These are phyloP conservation scores for Neurospora terricola DNA, from an alignment of 495 filamentous ascomycete genomes.

Conservation along the genomic window DNA sequence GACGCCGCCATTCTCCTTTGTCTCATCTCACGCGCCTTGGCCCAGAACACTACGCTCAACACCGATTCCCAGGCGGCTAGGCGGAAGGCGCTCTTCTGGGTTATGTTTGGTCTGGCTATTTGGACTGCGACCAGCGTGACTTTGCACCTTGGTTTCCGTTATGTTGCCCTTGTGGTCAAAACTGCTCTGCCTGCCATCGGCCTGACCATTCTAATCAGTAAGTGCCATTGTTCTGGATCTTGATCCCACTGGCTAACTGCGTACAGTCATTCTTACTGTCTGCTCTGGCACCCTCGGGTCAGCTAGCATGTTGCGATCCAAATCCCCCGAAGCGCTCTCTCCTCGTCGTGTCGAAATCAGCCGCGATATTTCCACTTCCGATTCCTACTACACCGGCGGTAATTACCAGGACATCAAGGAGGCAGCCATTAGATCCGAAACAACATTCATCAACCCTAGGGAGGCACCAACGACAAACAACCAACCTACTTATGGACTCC, in stretches of 20 bases:
- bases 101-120: conserved; percentile 32
- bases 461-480: conserved; percentile 17
- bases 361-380: conserved; percentile 32
- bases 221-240: neutral
- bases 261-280: conserved; percentile 17
- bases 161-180: conserved; percentile 30
- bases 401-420: conserved; percentile 38
- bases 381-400: conserved; percentile 34
- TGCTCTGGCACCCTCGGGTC: conserved; percentile 14
- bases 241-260: conserved; percentile 1
- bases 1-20: conserved; percentile 36
- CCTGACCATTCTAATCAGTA: conserved; percentile 39
- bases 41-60: conserved; percentile 1
- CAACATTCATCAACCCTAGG: conserved; percentile 26
- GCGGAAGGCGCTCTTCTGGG: conserved; percentile 29
- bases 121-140: conserved; percentile 43
- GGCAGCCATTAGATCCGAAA: conserved; percentile 25
- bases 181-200: conserved; percentile 42
- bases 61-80: conserved; percentile 8
- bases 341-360: conserved; percentile 21
- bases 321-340: conserved; percentile 22
- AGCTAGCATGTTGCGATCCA: conserved; percentile 6
- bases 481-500: conserved; percentile 9
- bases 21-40: conserved; percentile 26
- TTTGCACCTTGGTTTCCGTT: conserved; percentile 34